A percentile compares a stretch with the other conserved stretches of the same genome.
Evolutionary conservation across 176 grass and related monocot genomes (phyloP).

Genomic region (Aegilops bicornis): DNA sequence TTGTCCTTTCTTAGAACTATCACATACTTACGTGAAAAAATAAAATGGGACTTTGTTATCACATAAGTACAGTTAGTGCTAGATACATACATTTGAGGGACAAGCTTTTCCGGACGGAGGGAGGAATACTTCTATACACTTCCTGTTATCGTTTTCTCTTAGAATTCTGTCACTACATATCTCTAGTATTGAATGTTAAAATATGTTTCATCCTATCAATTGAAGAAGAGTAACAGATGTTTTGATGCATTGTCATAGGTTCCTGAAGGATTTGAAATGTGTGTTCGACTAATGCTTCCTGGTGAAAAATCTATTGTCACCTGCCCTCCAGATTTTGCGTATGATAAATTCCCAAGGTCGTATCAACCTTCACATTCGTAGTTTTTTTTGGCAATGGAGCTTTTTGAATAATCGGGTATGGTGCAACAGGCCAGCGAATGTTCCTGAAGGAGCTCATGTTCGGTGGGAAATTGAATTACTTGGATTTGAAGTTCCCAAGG

Average conservation of each 20-base stretch:
- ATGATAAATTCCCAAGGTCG: constrained; percentile 95
- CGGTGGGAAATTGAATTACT: constrained; percentile 94
- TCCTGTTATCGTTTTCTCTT: too few relatives aligned
- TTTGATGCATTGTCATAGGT: constrained; percentile 52
- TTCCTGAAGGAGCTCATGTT: constrained; percentile 93
- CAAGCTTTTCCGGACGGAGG: too few relatives aligned
- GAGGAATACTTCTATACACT: too few relatives aligned
- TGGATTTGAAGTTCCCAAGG: constrained; percentile 92
- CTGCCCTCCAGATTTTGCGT: constrained; percentile 98
- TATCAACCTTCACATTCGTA: constrained; percentile 26
- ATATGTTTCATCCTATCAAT: neutral
- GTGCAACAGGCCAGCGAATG: constrained; percentile 70
- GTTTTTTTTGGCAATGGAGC: constrained; percentile 13
- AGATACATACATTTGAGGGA: too few relatives aligned
- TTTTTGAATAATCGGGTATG: constrained; percentile 32
- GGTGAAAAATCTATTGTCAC: constrained; percentile 86
- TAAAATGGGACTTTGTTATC: neutral
- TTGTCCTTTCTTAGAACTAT: neutral
- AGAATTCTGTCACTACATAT: neutral
- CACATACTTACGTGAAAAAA: neutral
- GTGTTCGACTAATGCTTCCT: constrained; percentile 96
- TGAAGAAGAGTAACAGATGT: constrained; percentile 10
- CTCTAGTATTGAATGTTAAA: neutral
- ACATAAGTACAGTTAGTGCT: too few relatives aligned
- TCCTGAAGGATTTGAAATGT: constrained; percentile 98